phyloP scores from a whole-genome alignment of 495 filamentous ascomycete species.

The Trichoderma orchidacearum region DNA sequence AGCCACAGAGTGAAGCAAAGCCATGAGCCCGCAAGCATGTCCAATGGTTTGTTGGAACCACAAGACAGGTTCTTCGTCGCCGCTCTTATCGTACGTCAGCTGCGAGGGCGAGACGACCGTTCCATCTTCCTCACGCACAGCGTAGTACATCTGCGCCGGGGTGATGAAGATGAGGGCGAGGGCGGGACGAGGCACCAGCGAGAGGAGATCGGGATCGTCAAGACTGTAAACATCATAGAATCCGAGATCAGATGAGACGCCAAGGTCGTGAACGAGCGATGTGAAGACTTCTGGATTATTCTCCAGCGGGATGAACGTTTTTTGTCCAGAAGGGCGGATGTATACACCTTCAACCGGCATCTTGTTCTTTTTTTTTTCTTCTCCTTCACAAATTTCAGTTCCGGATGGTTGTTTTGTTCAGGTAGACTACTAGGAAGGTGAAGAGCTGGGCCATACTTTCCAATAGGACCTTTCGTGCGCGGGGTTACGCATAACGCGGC shows the following conservation, averaged over 20 bases:
- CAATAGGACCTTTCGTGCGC: background rate
- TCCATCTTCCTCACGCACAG: conserved; percentile 47
- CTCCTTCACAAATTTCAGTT: background rate
- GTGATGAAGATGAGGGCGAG: conserved; percentile 68
- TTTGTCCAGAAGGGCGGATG: background rate
- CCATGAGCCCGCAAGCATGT: conserved; percentile 78
- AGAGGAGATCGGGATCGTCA: conserved; percentile 54
- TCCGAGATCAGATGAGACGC: conserved; percentile 46
- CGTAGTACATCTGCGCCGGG: conserved; percentile 49
- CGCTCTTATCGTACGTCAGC: conserved; percentile 14
- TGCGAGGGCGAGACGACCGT: conserved; percentile 12
- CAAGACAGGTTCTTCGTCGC: conserved; percentile 35
- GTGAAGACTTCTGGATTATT: conserved; percentile 68
- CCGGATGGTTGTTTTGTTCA: too few species aligned
- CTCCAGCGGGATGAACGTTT: conserved; percentile 10
- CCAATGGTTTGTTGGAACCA: conserved; percentile 92
- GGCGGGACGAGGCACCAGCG: conserved; percentile 59
- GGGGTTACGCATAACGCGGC: background rate
- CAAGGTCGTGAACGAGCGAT: conserved; percentile 55
- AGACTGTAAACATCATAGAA: conserved; percentile 78
- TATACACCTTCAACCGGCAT: conserved; percentile 3
- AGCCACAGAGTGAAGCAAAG: conserved; percentile 59
- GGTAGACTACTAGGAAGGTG: too few species aligned
- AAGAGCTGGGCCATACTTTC: too few species aligned
- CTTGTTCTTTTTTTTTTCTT: background rate